Evolutionary conservation across 2,329 filamentous ascomycete genomes (phyloP), one percentile per base, ranked within the genome.

Genomic region (Claviceps citrina): DNA sequence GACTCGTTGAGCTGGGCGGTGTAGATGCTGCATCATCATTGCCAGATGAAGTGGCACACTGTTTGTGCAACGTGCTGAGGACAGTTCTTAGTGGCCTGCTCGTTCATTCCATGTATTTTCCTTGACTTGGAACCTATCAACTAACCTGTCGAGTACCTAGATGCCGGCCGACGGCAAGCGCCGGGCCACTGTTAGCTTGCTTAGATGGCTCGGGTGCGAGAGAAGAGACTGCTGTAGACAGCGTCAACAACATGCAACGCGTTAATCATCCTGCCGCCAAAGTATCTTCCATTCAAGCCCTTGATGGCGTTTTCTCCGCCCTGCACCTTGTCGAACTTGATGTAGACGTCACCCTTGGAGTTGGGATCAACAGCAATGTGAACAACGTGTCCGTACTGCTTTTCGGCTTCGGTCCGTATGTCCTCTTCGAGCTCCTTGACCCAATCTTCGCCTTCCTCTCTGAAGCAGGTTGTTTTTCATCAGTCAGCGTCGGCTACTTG

Each of bases 271-370:
- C 80, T 77, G 54, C 84, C 84, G 57, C 85, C 91, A 63, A 98
- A 98, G 63, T 84, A 94, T 58, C 91, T 81, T 56, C 91, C 91
- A 62, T 98, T 96, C 47, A 98, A 76, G 56, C 91, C 91, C 61
- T 93, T 93, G 65, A 96, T 93, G 53, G 91, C 91, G 59, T 95
- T 96, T 64, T 95, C 85, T 58, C 89, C 89, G 52, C 89, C 89
- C 60, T 87, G 78, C 46, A 96, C 84, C 55, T 85, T 82, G 64
- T 94, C 86, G 66, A 98, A 98, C 63, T 98, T 98, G 61, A 98
- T 78, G 63, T 94, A 98, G 53, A 98, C 89, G 59, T 98, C 91
- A 63, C 91, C 91, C 61, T 83, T 77, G 36, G 86, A 91, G 65
- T 93, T 93, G 50, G 83, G 78, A 68, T 96, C 89, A 63, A 94